Evolutionary conservation across 1,284 basidiomycete species (phyloP), one percentile per base, ranked within the genome.

Genomic region (Golubevia sp.): DNA sequence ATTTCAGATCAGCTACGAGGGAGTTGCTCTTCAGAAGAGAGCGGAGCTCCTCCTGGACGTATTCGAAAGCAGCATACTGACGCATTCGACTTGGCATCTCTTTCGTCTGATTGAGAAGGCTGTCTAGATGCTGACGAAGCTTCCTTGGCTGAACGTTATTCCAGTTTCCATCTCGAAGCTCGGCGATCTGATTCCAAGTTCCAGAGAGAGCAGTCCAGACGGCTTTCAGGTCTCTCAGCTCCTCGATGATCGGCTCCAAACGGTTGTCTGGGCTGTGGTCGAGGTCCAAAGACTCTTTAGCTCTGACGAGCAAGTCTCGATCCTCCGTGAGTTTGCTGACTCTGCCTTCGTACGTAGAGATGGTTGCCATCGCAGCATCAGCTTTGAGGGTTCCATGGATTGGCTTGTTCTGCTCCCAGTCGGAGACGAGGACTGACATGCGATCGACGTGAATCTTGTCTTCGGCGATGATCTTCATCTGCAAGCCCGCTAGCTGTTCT

Each of bases 1-100:
- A 96, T 85, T 97, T 97, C 75, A 99, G 87, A 84, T 99, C 97
- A 21, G 90, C 89, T 30, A 99, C 88, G 69, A 97, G 87, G 1
- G 90, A 84, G 83, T 98, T 97, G 58, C 92, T 91, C 86, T 97
- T 98, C 74, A 97, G 88, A 38, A 96, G 86, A 4, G 90, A 89
- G 55, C 91, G 89, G 62, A 99, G 87, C 20, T 91, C 88, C 56
- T 99, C 96, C 79, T 98, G 96, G 2, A 99, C 94, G 82, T 93
- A 96, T 86, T 99, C 97, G 79, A 98, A 99, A 0, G 97, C 97
- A 7, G 94, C 93, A 83, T 99, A 99, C 84, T 99, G 97, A 64
- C 97, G 89, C 97, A 99, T 99, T 62, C 95, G 89, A 56, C 93
- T 97, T 0, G 97, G 97, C 95, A 99, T 96, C 58, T 98, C 96